Percentiles rank a stretch among this genome's conserved stretches.
phyloP scores from a whole-genome alignment of 176 grass and related monocot species.

The Poa annua region DNA sequence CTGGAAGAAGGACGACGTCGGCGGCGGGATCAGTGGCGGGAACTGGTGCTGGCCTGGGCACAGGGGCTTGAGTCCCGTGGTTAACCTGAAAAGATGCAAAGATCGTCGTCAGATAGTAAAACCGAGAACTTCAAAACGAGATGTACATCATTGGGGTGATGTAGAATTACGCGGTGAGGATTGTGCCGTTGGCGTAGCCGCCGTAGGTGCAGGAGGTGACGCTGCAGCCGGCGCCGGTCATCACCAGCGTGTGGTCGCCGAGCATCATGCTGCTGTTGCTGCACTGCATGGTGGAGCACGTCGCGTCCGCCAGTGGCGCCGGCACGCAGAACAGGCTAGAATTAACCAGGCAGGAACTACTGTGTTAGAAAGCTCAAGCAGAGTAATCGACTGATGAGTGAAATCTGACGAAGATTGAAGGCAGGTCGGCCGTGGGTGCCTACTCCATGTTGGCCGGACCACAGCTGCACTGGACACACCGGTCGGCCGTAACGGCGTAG shows the following conservation, averaged over 20 bases:
- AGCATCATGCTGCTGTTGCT: constrained; percentile 69
- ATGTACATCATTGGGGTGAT: neutral
- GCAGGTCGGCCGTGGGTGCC: neutral
- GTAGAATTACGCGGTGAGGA: constrained; percentile 59
- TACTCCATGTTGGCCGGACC: constrained; percentile 77
- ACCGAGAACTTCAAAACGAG: neutral
- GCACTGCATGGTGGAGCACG: constrained; percentile 93
- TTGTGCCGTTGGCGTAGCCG: constrained; percentile 76
- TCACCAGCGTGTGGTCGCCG: constrained; percentile 63
- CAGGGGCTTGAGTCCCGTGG: constrained; percentile 58
- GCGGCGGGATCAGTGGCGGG: constrained; percentile 63
- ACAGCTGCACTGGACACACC: constrained; percentile 92
- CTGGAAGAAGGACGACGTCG: constrained; percentile 64
- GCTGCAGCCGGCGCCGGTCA: constrained; percentile 72
- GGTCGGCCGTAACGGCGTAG: constrained; percentile 71
- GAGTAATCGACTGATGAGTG: neutral
- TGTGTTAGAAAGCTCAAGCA: constrained; percentile 15
- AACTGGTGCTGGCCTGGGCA: constrained; percentile 77
- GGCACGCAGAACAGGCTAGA: constrained; percentile 83
- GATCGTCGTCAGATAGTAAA: neutral
- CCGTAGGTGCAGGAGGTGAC: constrained; percentile 83
- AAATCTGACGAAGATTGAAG: neutral
- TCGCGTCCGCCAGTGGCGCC: constrained; percentile 63
- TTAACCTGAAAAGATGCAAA: constrained; percentile 56
- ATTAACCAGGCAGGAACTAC: too few species aligned